Evolutionary conservation across 208 protist genomes (phyloP).

Genomic region (Trypanosoma platydactyli): DNA sequence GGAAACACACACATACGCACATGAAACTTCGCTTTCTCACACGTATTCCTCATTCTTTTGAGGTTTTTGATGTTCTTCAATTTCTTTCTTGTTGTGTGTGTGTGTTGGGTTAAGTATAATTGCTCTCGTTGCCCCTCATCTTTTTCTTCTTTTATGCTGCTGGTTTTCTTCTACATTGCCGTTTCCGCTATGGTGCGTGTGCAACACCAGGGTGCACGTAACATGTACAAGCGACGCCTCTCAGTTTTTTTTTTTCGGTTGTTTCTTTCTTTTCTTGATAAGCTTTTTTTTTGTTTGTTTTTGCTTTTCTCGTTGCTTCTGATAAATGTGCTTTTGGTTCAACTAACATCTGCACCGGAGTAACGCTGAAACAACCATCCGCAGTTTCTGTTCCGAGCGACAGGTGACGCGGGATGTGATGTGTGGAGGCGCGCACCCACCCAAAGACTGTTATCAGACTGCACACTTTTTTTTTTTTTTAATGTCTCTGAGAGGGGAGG

Average conservation of each 20-base stretch:
- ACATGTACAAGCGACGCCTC: too few relatives aligned
- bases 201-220: too few relatives aligned
- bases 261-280: slow-evolving; percentile 23
- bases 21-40: background rate
- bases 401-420: too few relatives aligned
- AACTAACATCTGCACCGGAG: slow-evolving; percentile 1
- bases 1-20: background rate
- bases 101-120: background rate
- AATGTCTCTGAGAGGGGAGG: too few relatives aligned
- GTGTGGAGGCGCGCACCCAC: too few relatives aligned
- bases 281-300: slow-evolving; percentile 14
- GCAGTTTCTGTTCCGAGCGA: too few relatives aligned
- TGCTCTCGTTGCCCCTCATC: slow-evolving; percentile 8
- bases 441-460: too few relatives aligned
- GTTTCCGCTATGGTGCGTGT: slow-evolving; percentile 3
- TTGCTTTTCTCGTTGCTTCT: slow-evolving; percentile 4
- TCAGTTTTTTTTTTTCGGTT: too few relatives aligned
- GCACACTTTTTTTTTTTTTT: too few relatives aligned
- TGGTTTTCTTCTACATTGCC: slow-evolving; percentile 7
- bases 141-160: slow-evolving; percentile 9
- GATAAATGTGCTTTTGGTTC: background rate
- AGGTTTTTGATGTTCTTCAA: slow-evolving; percentile 13
- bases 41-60: background rate
- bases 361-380: too few relatives aligned
- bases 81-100: slow-evolving; percentile 5